Base-by-base conservation (phyloP, 768 basidiomycete species). In the Dioszegia crocea region DNA sequence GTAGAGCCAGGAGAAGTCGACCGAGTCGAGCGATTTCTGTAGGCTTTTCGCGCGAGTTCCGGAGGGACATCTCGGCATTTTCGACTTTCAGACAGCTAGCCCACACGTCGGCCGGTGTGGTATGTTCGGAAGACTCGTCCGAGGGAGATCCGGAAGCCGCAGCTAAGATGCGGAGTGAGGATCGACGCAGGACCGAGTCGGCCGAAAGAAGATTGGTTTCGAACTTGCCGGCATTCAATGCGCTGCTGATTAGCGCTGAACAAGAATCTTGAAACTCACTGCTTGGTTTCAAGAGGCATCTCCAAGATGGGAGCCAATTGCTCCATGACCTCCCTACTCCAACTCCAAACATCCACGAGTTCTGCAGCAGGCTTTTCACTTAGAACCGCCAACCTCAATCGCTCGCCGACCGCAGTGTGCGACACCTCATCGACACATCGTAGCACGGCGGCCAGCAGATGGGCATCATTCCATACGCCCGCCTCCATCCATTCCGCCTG, bases 11-110 rank as follows among this genome's bases (percentile, higher is more conserved):
- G 38, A 76, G 47, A 3, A 60, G 47, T 26, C 71, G 82, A 1
- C 82, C 85, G 2, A 93, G 81, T 51, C 87, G 82, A 3, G 84
- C 83, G 8, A 94, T 88, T 24, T 85, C 80, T 68, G 94, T 77
- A 3, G 89, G 85, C 43, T 91, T 84, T 68, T 98, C 94, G 33
- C 94, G 82, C 1, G 87, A 87, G 43, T 90, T 88, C 60, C 86
- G 84, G 2, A 87, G 79, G 56, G 91, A 87, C 33, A 96, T 72
- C 1, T 88, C 79, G 4, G 88, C 84, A 59, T 89, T 84, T 71
- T 99, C 96, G 2, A 86, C 88, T 59, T 86, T 84, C 23, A 91
- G 72, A 70, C 88, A 88, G 3, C 59, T 52, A 3, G 55, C 43
- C 66, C 75, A 73, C 23, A 77, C 57, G 8, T 56, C 41, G 21